Base-by-base conservation (phyloP, 371 early-diverging fungal genomes). In the Blyttiomyces sp. region DNA sequence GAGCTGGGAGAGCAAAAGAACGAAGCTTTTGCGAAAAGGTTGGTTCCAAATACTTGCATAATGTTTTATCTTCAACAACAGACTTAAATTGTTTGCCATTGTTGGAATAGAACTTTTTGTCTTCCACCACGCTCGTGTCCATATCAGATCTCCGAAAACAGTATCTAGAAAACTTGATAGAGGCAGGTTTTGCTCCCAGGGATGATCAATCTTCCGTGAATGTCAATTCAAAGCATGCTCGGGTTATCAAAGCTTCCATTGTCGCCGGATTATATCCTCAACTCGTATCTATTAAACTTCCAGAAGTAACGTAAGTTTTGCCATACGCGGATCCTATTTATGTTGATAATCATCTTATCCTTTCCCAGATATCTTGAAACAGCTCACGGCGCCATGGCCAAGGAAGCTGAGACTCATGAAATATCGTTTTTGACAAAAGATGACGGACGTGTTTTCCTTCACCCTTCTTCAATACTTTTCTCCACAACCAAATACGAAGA, bases 401-500 rank as follows among this genome's bases (percentile, higher is more conserved):
- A 86, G 19, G 89, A 86, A 43, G 83, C 82, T 46, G 86, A 88
- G 60, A 86, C 90, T 0, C 73, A 76, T 39, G 86, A 90, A 63
- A 84, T 93, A 63, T 77, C 81, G 31, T 87, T 86, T 61, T 85
- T 79, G 61, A 81, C 83, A 0, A 81, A 84, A 46, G 81, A 86
- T 21, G 80, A 82, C 50, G 83, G 86, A 0, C 82, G 90, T 1
- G 88, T 90, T 1, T 90, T 89, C 62, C 53, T 93, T 13, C 93
- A 93, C 63, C 92, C 93, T 21, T 79, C 88, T 6, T 90, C 90
- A 7, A 73, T 83, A 9, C 51, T 87, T 49, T 89, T 89, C 60
- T 69, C 59, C 21, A 77, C 68, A 54, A 80, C 83, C 45, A 76
- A 75, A 51, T 88, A 80, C 57, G 75, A 75, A 36, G 77, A 82